Percentiles rank a stretch among this genome's conserved stretches.
Evolutionary conservation across 257 asterid genomes (phyloP).

Genomic region (Handroanthus guayacan): DNA sequence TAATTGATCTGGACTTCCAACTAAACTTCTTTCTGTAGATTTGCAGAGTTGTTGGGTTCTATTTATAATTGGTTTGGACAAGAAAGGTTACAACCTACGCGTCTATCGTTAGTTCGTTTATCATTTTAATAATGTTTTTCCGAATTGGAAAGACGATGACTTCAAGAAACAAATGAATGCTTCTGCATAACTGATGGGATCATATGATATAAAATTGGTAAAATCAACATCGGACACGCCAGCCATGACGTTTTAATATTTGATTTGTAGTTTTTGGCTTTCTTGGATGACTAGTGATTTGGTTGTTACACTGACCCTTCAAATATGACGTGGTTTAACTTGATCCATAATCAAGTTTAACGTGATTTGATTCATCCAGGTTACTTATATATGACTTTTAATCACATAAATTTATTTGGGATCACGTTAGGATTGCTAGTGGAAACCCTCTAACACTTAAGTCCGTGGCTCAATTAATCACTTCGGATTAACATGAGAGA

Average conservation of each 20-base stretch:
- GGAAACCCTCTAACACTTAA: no score
- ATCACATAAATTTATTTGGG: no score
- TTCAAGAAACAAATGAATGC: neutral
- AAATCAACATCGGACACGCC: slow-evolving; percentile 25
- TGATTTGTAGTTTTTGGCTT: neutral
- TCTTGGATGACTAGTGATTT: neutral
- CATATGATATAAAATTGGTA: neutral
- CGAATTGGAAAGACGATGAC: neutral
- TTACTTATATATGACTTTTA: no score
- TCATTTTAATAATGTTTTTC: neutral
- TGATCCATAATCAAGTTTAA: no score
- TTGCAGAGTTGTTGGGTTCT: slow-evolving; percentile 14
- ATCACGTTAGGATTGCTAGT: no score
- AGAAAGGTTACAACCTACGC: neutral
- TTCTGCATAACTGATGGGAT: neutral
- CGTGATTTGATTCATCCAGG: no score
- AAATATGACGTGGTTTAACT: no score
- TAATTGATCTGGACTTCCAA: neutral
- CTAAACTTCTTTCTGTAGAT: neutral
- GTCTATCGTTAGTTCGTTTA: neutral
- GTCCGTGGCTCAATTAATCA: no score
- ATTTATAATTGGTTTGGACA: slow-evolving; percentile 28
- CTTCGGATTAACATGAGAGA: no score
- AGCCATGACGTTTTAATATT: neutral
- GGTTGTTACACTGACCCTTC: no score